Evolutionary conservation across 805 yeast species (phyloP), one percentile per base, ranked within the genome.

Genomic region (Yamadazyma takamatsuzukensis): DNA sequence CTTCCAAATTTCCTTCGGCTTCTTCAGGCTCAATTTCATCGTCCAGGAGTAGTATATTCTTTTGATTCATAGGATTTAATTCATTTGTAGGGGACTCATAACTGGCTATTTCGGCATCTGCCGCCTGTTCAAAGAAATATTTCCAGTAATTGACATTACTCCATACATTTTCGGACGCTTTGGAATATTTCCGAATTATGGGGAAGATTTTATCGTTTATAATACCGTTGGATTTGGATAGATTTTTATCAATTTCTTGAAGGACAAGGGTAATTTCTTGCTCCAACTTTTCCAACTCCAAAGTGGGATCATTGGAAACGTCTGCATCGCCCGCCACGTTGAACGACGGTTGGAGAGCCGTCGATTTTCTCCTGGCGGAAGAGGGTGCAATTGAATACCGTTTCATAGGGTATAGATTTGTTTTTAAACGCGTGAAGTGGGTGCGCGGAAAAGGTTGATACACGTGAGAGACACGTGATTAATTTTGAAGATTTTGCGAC

Each of bases 211-310:
- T 70, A 39, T 81, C 82, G 29, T 78, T 77, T 16, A 88, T 76
- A 21, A 80, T 70, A 28, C 77, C 70, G 51, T 83, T 85, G 14
- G 89, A 76, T 27, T 71, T 65, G 9, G 82, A 72, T 30, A 87
- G 68, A 48, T 85, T 81, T 29, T 77, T 71, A 58, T 87, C 95
- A 15, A 88, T 83, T 29, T 79, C 80, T 54, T 86, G 96, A 29
- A 88, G 59, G 5, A 79, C 75, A 33, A 82, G 54, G 0, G 95
- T 85, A 25, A 85, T 83, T 49, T 80, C 83, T 53, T 83, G 94
- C 48, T 87, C 95, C 27, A 85, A 54, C 45, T 75, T 67, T 48
- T 86, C 94, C 23, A 66, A 45, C 39, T 63, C 69, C 21, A 54
- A 44, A n/a, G 56, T 52, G 24, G 56, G 57, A 11, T 54, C 41